phyloP scores from a whole-genome alignment of 1,139 yeast species.

The Pichia sp. region DNA sequence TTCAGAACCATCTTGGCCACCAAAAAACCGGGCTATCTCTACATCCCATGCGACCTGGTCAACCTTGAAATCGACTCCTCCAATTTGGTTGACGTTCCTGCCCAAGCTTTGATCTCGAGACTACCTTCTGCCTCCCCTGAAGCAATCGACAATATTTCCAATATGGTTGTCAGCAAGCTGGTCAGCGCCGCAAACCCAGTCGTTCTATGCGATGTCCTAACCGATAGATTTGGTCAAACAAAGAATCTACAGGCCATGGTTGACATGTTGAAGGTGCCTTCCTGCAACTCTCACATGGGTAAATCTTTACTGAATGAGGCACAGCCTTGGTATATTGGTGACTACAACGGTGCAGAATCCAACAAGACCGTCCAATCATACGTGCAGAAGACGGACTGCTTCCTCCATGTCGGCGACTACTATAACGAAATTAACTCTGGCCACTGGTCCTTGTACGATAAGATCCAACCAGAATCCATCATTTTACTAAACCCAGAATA shows the following conservation, averaged over 20 bases:
- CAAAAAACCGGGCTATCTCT: constrained; percentile 77
- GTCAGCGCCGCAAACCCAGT: constrained; percentile 56
- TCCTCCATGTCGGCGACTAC: constrained; percentile 50
- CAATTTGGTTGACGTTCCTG: constrained; percentile 22
- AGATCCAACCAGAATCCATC: constrained; percentile 33
- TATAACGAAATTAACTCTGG: constrained; percentile 58
- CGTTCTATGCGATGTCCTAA: constrained; percentile 61
- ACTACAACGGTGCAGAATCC: constrained; percentile 54
- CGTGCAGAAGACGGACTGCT: constrained; percentile 43
- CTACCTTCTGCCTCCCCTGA: background rate
- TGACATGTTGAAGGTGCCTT: constrained; percentile 40
- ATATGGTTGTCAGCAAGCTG: constrained; percentile 45
- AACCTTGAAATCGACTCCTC: constrained; percentile 42
- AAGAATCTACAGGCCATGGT: constrained; percentile 45
- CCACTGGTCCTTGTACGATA: constrained; percentile 32
- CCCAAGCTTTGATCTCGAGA: constrained; percentile 11
- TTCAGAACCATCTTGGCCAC: constrained; percentile 50
- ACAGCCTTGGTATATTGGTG: constrained; percentile 56
- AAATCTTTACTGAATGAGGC: constrained; percentile 62
- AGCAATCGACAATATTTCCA: constrained; percentile 37
- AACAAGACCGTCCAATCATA: constrained; percentile 38
- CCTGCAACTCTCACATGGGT: constrained; percentile 47
- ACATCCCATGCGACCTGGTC: constrained; percentile 67
- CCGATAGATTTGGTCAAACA: constrained; percentile 51
- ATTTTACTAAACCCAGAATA: constrained; percentile 43